Percentiles rank a stretch among this genome's conserved stretches.
These are phyloP conservation scores for Leishmania turanica DNA, from an alignment of 208 protist genomes.

Conservation along the genomic window DNA sequence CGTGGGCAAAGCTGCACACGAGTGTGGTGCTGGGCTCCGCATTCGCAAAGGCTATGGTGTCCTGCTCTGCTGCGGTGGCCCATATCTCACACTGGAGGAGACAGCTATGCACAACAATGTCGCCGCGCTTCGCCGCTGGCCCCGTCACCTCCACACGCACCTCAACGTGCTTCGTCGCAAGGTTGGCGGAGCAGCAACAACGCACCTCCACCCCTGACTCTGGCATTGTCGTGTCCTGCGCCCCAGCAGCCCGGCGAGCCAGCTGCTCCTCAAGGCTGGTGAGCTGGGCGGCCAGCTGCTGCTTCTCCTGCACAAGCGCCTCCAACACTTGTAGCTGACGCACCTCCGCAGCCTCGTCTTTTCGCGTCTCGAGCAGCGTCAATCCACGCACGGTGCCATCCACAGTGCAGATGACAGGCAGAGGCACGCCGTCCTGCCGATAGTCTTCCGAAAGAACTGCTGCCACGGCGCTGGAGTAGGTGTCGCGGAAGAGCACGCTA, in stretches of 20 bases:
- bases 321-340: constrained; percentile 67
- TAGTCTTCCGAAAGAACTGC: constrained; percentile 91
- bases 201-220: constrained; percentile 53
- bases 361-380: constrained; percentile 48
- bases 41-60: constrained; percentile 17
- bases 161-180: constrained; percentile 16
- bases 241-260: constrained; percentile 29
- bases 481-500: constrained; percentile 84
- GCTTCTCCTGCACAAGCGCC: constrained; percentile 65
- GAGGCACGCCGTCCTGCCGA: constrained; percentile 74
- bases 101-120: constrained; percentile 72
- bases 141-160: constrained; percentile 35
- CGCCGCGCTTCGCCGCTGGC: constrained; percentile 22
- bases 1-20: constrained; percentile 56
- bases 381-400: constrained; percentile 91
- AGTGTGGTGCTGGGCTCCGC: constrained; percentile 45
- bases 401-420: constrained; percentile 85
- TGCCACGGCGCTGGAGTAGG: constrained; percentile 63
- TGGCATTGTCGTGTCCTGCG: constrained; percentile 68
- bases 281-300: constrained; percentile 81
- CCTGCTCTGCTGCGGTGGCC: constrained; percentile 24
- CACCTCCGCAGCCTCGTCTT: constrained; percentile 54
- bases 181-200: constrained; percentile 24
- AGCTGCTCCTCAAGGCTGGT: constrained; percentile 70
- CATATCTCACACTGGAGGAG: constrained; percentile 65